Conservation (phyloP, 192 early-diverging fungal species). For the Obelidium mucronatum region DNA sequence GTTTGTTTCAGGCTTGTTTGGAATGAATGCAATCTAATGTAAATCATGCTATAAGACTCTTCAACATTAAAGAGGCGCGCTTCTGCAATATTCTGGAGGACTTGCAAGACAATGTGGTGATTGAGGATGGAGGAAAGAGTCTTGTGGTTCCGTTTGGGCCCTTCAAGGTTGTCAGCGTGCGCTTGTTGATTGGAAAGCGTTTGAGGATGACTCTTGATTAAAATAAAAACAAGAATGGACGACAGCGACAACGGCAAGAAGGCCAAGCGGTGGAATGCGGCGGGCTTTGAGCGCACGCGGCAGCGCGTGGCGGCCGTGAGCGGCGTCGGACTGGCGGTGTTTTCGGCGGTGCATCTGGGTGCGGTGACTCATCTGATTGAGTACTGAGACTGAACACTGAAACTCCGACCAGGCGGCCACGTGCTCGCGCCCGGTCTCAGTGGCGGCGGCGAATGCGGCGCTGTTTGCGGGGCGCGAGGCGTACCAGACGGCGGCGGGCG, state of each 20-base stretch:
- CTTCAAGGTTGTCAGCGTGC: constrained; percentile 68
- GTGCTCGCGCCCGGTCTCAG: not conserved
- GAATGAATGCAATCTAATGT: too few relatives aligned
- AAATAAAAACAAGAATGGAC: too few relatives aligned
- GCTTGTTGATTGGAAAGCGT: constrained; percentile 29
- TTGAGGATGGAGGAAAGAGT: constrained; percentile 39
- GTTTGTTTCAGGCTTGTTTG: not conserved
- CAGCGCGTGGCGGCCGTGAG: too few relatives aligned
- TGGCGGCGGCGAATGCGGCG: not conserved
- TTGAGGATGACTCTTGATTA: too few relatives aligned
- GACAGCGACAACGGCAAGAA: too few relatives aligned
- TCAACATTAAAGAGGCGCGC: constrained; percentile 56
- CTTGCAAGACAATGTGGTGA: constrained; percentile 39
- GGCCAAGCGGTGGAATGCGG: too few relatives aligned
- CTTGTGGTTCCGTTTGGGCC: constrained; percentile 60
- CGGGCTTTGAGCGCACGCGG: too few relatives aligned
- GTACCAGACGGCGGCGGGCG: not conserved
- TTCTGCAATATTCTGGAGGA: constrained; percentile 87
- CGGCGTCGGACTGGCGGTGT: not conserved
- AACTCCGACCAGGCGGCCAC: not conserved
- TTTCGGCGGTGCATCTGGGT: not conserved
- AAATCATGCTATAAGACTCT: constrained; percentile 51
- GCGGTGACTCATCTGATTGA: not conserved
- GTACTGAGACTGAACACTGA: not conserved
- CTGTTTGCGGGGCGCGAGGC: not conserved